Conservation (phyloP, 352 stramenopile genomes). For the Pseudoperonospora humuli region DNA sequence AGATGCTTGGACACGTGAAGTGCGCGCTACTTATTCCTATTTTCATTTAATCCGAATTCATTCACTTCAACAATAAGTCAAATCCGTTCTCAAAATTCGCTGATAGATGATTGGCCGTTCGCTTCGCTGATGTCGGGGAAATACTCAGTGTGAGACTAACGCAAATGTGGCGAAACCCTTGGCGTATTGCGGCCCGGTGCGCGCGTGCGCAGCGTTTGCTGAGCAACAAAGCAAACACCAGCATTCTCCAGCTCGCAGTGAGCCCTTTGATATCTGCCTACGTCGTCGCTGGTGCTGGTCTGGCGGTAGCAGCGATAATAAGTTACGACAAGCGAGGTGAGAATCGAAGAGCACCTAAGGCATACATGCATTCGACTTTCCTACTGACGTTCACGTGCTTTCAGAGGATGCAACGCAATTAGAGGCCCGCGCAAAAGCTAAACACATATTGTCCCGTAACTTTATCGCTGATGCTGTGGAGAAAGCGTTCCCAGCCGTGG, state of each 20-base stretch:
- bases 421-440: conserved; percentile 12
- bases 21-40: not conserved
- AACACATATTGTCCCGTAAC: conserved; percentile 47
- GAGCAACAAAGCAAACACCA: not conserved
- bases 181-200: conserved; percentile 1
- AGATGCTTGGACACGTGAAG: not conserved
- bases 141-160: not conserved
- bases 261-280: conserved; percentile 16
- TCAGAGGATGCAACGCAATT: conserved; percentile 16
- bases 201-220: conserved; percentile 1
- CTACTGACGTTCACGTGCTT: not conserved
- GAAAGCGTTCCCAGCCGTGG: conserved; percentile 81
- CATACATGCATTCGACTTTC: not conserved
- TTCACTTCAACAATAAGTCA: too few species aligned
- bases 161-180: conserved; percentile 24
- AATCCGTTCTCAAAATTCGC: too few species aligned
- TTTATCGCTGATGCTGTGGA: conserved; percentile 88
- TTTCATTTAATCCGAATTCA: too few species aligned
- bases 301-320: conserved; percentile 16
- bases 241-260: not conserved
- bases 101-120: conserved; percentile 18
- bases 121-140: not conserved
- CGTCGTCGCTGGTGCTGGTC: conserved; percentile 15
- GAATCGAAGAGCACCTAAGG: not conserved
- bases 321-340: conserved; percentile 15